Evolutionary conservation across 805 yeast species (phyloP), one percentile per base, ranked within the genome.

Genomic region (Lipomyces yamadae): DNA sequence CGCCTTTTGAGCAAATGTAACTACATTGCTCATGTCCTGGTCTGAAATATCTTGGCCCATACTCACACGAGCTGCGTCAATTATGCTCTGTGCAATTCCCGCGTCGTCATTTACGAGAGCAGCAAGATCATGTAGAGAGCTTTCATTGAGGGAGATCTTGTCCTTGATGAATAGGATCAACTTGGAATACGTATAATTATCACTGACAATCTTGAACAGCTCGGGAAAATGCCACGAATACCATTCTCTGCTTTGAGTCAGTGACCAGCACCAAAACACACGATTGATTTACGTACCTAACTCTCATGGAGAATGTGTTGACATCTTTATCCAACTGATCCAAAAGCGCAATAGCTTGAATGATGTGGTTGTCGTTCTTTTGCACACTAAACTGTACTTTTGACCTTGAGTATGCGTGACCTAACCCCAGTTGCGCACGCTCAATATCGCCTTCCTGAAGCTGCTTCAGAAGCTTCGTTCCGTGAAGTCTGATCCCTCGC

Each of bases 171-270:
- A 84, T 70, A 92, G 81, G 69, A 92, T 91, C 70, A 94, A 85
- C 78, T 85, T 87, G 73, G 98, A 97, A 80, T 85, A 93, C 70
- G 84, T 82, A 83, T 90, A 90, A 84, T 92, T 92, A 81, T 93
- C 97, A 73, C 91, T 87, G 62, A 91, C 96, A 75, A 93, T 85
- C 81, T 90, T 91, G 75, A 96, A 95, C 81, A 92, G 86, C 83
- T 92, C 98, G 67, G 98, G 98, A 88, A 95, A 92, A 79, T 92
- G 98, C 98, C 98, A 92, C 75, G 97, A 96, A 82, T 92, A 92
- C 98, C 98, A 92, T 82, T 92, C 98, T 83, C 68, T 60, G 29
- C 35, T n/a, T 57, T 58, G 42, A 34, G 50, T 60, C 39, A 60
- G 62, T 35, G 6, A n/a, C 34, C 7, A 15, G 13, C 39, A 45